Base-by-base conservation (phyloP, 2,329 filamentous ascomycete species). In the Arthroderma sp. region DNA sequence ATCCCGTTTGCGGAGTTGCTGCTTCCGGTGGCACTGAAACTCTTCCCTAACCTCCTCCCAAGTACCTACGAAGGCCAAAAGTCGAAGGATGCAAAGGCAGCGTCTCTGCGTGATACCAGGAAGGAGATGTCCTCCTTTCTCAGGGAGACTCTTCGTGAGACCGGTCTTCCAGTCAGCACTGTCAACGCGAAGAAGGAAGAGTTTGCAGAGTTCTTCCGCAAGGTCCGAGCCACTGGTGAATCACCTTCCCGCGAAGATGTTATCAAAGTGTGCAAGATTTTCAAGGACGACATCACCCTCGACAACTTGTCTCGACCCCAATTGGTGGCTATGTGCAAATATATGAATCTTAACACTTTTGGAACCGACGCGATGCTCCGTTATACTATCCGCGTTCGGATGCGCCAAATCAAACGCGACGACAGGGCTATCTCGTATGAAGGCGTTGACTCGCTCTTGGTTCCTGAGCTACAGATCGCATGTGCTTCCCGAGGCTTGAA, bases 401-500 rank as follows among this genome's bases (percentile, higher is more conserved):
- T 98, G 91, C 80, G 89, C 56, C 91, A 98, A 68, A 96, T 96
- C 73, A 98, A 98, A 79, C 82, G 89, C 51, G 91, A 98, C 59
- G 91, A 98, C 68, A 82, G 81, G 53, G 87, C 88, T 51, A 98
- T 98, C 61, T 83, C 80, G 62, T 94, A 82, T 59, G 91, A 98
- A 66, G 88, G 91, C 31, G 82, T 98, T 29, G 87, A 94, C 49
- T 88, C 83, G 44, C 76, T 98, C 43, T 93, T 87, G n/a, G 87
- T 96, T 0, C 75, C 82, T 1, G 91, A 98, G 65, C 75, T 98
- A 39, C 91, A 96, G 70, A 84, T 80, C 58, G 91, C 91, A 1
- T 93, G 86, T 61, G 86, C 86, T 37, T 87, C 84, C 53, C 86
- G 91, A 54, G 91, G 91, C 55, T 83, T 98, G 54, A 83, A 87